A percentile compares a stretch with the other conserved stretches of the same genome.
phyloP scores from a whole-genome alignment of 140 eudicot species.

The Ambrosia hybrid region DNA sequence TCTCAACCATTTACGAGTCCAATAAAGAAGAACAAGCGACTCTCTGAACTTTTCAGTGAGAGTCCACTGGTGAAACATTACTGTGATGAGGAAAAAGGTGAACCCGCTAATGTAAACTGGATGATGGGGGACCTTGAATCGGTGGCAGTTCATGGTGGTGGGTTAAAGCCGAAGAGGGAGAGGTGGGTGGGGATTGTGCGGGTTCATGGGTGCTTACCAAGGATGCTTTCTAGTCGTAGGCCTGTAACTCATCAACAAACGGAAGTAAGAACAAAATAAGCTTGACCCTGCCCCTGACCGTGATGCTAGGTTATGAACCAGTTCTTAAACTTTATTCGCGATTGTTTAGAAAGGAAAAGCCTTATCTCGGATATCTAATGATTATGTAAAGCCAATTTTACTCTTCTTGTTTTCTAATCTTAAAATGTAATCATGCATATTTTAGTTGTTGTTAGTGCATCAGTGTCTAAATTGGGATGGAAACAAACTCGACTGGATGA shows the following conservation, averaged over 20 bases:
- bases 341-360: conserved; percentile 22
- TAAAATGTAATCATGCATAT: background rate
- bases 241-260: conserved; percentile 25
- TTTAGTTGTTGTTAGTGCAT: too few species aligned
- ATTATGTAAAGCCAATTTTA: conserved; percentile 17
- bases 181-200: conserved; percentile 40
- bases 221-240: conserved; percentile 43
- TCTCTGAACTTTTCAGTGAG: conserved; percentile 67
- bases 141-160: conserved; percentile 23
- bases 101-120: background rate
- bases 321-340: conserved; percentile 6
- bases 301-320: background rate
- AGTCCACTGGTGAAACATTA: conserved; percentile 33
- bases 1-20: conserved; percentile 37
- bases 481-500: too few species aligned
- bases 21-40: conserved; percentile 46
- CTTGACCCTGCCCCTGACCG: background rate
- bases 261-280: conserved; percentile 31
- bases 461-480: too few species aligned
- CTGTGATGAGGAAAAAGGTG: conserved; percentile 26
- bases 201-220: conserved; percentile 41
- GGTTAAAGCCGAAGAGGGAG: conserved; percentile 31
- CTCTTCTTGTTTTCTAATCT: background rate
- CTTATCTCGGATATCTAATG: background rate
- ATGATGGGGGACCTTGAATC: conserved; percentile 17